These are phyloP conservation scores for Boehmeria nivea DNA, from an alignment of 306 rosid genomes.

Conservation along the genomic window DNA sequence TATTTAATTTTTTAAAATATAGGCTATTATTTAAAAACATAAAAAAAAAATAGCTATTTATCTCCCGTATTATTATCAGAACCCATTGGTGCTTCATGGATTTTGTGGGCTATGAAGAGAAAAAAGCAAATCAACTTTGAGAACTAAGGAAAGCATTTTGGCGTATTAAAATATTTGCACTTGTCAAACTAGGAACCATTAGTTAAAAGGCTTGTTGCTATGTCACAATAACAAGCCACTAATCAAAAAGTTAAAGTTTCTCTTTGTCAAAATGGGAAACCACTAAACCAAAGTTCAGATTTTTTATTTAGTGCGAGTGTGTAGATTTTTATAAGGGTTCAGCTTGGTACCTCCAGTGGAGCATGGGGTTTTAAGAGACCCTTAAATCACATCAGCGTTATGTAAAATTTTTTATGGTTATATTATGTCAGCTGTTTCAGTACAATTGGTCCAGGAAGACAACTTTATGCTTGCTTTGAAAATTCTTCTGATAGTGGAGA, in stretches of 20 bases:
- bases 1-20: too few species aligned
- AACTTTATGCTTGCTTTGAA: background rate
- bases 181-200: constrained; percentile 26
- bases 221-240: background rate
- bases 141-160: constrained; percentile 25
- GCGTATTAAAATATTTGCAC: background rate
- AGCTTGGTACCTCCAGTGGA: background rate
- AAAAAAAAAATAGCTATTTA: background rate
- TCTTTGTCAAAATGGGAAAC: constrained; percentile 1
- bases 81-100: constrained; percentile 20
- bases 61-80: constrained; percentile 34
- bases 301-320: background rate
- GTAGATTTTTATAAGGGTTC: background rate
- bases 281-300: background rate
- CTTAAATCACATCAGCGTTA: background rate
- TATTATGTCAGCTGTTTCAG: background rate
- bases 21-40: background rate
- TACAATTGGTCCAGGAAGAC: background rate
- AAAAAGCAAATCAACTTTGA: constrained; percentile 17
- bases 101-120: too few species aligned
- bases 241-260: background rate
- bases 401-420: background rate
- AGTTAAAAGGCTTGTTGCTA: background rate
- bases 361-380: too few species aligned
- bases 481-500: constrained; percentile 2